phyloP scores from a whole-genome alignment of 495 filamentous ascomycete genomes.

The Lasiosphaeris hirsuta region DNA sequence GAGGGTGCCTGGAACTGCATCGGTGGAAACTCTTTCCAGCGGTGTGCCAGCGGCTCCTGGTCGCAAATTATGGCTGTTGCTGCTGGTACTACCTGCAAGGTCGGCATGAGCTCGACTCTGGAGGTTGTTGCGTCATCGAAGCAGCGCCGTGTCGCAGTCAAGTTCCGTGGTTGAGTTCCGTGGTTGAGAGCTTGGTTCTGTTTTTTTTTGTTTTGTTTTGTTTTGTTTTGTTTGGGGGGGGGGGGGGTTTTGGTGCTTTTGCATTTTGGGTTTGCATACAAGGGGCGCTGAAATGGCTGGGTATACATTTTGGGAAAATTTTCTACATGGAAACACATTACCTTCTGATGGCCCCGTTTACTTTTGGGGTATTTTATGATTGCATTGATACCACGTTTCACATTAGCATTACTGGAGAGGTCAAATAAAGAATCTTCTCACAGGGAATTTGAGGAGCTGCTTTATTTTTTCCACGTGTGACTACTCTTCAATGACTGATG shows the following conservation, averaged over 20 bases:
- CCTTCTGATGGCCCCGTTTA: no score
- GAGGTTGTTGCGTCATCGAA: slow-evolving; percentile 9
- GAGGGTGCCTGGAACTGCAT: slow-evolving; percentile 48
- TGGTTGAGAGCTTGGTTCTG: slow-evolving; percentile 17
- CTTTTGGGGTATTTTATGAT: no score
- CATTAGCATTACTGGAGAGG: no score
- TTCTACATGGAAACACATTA: neutral
- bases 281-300: neutral
- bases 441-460: no score
- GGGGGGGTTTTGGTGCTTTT: neutral
- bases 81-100: slow-evolving; percentile 35
- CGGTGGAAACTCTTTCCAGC: slow-evolving; percentile 40
- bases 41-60: slow-evolving; percentile 44
- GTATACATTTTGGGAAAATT: slow-evolving; percentile 1
- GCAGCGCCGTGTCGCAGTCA: slow-evolving; percentile 18
- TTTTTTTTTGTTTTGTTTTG: slow-evolving; percentile 3
- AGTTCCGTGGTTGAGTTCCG: slow-evolving; percentile 21
- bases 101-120: slow-evolving; percentile 23
- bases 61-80: slow-evolving; percentile 36
- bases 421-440: no score
- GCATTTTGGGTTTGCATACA: neutral
- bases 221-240: neutral
- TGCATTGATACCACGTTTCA: no score
- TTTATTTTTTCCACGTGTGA: no score
- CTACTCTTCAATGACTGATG: no score